Conservation (phyloP, 1,139 yeast genomes). For the Groenewaldozyma auringiensis region DNA sequence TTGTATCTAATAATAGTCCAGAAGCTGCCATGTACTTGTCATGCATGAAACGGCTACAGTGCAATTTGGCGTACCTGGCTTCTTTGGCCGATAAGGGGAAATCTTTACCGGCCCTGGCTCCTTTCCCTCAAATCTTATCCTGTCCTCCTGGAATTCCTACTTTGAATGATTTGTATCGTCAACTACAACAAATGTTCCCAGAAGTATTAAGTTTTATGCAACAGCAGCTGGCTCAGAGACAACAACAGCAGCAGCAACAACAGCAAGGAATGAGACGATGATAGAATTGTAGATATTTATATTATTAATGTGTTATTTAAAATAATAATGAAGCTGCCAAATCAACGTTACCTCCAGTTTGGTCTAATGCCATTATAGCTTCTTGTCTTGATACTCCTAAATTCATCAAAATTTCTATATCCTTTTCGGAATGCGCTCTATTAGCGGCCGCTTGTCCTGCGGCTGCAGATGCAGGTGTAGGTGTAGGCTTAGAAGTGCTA, state of each 20-base stretch:
- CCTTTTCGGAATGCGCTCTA: constrained; percentile 37
- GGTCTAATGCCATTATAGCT: constrained; percentile 57
- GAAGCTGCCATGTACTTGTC: constrained; percentile 18
- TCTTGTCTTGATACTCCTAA: constrained; percentile 66
- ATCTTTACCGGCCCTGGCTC: constrained; percentile 16
- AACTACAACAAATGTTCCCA: constrained; percentile 26
- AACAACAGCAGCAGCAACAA: constrained; percentile 16
- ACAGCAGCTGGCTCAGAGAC: constrained; percentile 19
- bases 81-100: constrained; percentile 23
- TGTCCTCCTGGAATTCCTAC: constrained; percentile 29
- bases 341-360: constrained; percentile 71
- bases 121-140: constrained; percentile 25
- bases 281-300: neutral
- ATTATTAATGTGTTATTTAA: constrained; percentile 22
- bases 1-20: constrained; percentile 5
- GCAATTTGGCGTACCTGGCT: constrained; percentile 28
- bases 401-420: constrained; percentile 48
- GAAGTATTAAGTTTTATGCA: constrained; percentile 23
- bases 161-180: constrained; percentile 24
- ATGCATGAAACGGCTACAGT: constrained; percentile 30
- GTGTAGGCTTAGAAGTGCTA: constrained; percentile 15
- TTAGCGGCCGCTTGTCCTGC: neutral
- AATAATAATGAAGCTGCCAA: constrained; percentile 76
- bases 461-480: constrained; percentile 11
- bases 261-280: constrained; percentile 10